phyloP scores from a whole-genome alignment of 2,329 filamentous ascomycete genomes.

The Daldinia sp. region DNA sequence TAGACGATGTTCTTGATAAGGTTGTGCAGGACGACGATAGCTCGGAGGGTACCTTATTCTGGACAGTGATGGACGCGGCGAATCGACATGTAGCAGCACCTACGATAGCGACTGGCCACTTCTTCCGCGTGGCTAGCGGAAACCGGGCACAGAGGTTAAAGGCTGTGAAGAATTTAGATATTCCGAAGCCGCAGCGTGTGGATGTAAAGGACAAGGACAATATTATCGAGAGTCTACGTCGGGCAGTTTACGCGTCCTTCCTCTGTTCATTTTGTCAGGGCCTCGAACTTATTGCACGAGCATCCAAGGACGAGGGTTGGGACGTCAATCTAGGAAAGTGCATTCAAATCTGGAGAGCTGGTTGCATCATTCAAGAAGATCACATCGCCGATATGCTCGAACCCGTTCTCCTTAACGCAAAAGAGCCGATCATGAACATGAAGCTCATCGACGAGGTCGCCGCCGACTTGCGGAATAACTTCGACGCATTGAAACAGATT shows the following conservation, averaged over 20 bases:
- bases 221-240: constrained; percentile 66
- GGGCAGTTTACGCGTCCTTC: constrained; percentile 68
- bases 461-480: constrained; percentile 60
- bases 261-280: constrained; percentile 71
- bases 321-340: constrained; percentile 60
- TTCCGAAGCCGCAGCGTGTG: constrained; percentile 50
- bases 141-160: constrained; percentile 64
- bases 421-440: constrained; percentile 55
- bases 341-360: constrained; percentile 71
- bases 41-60: constrained; percentile 72
- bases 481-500: constrained; percentile 62
- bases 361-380: constrained; percentile 76
- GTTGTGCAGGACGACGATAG: constrained; percentile 74
- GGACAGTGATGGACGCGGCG: constrained; percentile 70
- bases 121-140: constrained; percentile 69
- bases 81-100: constrained; percentile 69
- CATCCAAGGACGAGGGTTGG: constrained; percentile 68
- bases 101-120: constrained; percentile 70
- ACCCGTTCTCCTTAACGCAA: constrained; percentile 50
- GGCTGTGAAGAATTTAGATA: constrained; percentile 51
- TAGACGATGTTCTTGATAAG: constrained; percentile 72
- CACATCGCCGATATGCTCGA: constrained; percentile 68
- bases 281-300: constrained; percentile 68
- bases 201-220: constrained; percentile 46
- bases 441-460: constrained; percentile 56